A percentile compares a stretch with the other conserved stretches of the same genome.
Conservation (phyloP, 371 early-diverging fungal species). For the Circinella minor region DNA sequence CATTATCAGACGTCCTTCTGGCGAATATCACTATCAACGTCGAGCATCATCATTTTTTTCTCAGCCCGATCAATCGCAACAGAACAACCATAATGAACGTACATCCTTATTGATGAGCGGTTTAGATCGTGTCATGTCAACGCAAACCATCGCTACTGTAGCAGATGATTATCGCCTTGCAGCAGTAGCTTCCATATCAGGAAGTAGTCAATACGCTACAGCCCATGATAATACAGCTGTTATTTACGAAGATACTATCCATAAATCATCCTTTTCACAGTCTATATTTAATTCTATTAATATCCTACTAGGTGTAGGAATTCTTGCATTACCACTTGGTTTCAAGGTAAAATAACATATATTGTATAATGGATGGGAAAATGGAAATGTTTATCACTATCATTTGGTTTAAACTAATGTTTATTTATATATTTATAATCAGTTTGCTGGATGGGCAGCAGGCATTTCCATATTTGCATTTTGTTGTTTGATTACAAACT, state of each 20-base stretch:
- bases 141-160: constrained; percentile 35
- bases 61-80: constrained; percentile 5
- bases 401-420: neutral
- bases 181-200: neutral
- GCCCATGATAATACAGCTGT: neutral
- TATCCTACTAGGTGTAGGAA: constrained; percentile 68
- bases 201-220: too few relatives aligned
- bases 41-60: constrained; percentile 5
- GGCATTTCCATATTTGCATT: constrained; percentile 62
- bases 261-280: constrained; percentile 54
- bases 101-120: constrained; percentile 32
- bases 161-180: constrained; percentile 41
- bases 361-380: too few relatives aligned
- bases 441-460: constrained; percentile 67
- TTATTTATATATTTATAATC: constrained; percentile 1
- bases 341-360: constrained; percentile 46
- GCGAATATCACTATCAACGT: constrained; percentile 5
- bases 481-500: constrained; percentile 61
- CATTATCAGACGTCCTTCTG: constrained; percentile 3
- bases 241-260: constrained; percentile 7
- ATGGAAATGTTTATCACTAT: too few relatives aligned
- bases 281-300: constrained; percentile 67
- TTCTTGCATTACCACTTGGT: constrained; percentile 64
- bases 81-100: constrained; percentile 12
- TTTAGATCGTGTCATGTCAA: constrained; percentile 34